Evolutionary conservation across 768 basidiomycete genomes (phyloP).

Genomic region (Hygrophorus pudorinus): DNA sequence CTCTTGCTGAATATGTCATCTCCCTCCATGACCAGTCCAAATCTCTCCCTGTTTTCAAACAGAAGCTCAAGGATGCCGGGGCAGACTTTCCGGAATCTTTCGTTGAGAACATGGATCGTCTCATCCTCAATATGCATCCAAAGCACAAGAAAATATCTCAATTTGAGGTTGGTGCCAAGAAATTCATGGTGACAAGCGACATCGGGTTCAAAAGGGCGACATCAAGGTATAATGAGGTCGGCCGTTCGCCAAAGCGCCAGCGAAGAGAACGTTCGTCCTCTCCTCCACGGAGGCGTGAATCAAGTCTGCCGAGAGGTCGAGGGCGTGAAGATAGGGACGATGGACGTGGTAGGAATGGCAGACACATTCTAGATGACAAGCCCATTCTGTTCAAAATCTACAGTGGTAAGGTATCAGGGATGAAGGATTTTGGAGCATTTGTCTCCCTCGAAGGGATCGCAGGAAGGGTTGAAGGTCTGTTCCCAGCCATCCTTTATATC

Average conservation of each 20-base stretch:
- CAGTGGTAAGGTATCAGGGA: constrained; percentile 68
- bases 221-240: constrained; percentile 28
- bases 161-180: constrained; percentile 14
- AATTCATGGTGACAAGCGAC: constrained; percentile 12
- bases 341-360: constrained; percentile 24
- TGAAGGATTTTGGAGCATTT: constrained; percentile 97
- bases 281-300: constrained; percentile 47
- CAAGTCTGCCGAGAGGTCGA: constrained; percentile 10
- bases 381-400: constrained; percentile 95
- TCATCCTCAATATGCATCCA: constrained; percentile 91
- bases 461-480: constrained; percentile 82
- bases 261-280: constrained; percentile 48
- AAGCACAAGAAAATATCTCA: constrained; percentile 79
- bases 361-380: constrained; percentile 52
- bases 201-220: constrained; percentile 29
- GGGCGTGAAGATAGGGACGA: constrained; percentile 27
- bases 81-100: constrained; percentile 87
- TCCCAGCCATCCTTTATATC: background rate
- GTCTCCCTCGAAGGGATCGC: constrained; percentile 79
- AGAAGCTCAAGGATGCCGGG: constrained; percentile 63
- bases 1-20: constrained; percentile 92
- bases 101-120: constrained; percentile 86
- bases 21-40: constrained; percentile 73
- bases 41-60: constrained; percentile 71
- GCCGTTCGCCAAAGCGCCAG: constrained; percentile 50